Conservation (phyloP, 2,329 filamentous ascomycete species). For the Parastagonospora nodorum region DNA sequence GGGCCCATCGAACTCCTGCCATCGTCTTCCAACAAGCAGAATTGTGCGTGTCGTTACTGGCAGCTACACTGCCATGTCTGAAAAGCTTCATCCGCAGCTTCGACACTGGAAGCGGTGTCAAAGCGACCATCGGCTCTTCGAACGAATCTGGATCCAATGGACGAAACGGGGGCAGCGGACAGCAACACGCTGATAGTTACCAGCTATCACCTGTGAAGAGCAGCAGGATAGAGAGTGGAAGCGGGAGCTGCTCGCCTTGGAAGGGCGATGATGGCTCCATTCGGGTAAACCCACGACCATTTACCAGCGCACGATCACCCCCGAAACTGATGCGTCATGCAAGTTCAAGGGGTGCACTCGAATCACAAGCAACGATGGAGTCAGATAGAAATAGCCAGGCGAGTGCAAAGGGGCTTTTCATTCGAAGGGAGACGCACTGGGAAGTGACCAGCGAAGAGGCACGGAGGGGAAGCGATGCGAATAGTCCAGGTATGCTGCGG, state of each 20-base stretch:
- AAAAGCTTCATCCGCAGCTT: constrained; percentile 34
- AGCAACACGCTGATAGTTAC: not conserved
- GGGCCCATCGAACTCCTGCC: constrained; percentile 16
- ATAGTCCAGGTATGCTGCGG: not conserved
- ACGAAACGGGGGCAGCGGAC: not conserved
- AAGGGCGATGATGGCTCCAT: not conserved
- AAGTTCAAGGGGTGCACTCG: not conserved
- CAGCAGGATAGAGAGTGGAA: not conserved
- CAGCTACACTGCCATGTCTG: constrained; percentile 33
- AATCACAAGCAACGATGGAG: not conserved
- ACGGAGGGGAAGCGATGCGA: not conserved
- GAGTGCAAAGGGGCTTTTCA: constrained; percentile 1
- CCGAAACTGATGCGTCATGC: not conserved
- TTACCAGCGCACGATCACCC: not conserved
- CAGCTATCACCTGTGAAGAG: not conserved
- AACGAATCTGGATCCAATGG: constrained; percentile 8
- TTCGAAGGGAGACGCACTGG: constrained; percentile 1
- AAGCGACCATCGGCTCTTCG: constrained; percentile 18
- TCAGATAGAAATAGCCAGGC: not conserved
- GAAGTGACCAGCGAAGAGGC: constrained; percentile 4
- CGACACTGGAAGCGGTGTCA: constrained; percentile 29
- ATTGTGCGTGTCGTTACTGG: constrained; percentile 30
- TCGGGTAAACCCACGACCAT: not conserved
- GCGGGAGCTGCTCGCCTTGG: not conserved
- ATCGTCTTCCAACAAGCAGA: constrained; percentile 29